Evolutionary conservation across 2,329 filamentous ascomycete genomes (phyloP).

Genomic region (Cladophialophora immunda): DNA sequence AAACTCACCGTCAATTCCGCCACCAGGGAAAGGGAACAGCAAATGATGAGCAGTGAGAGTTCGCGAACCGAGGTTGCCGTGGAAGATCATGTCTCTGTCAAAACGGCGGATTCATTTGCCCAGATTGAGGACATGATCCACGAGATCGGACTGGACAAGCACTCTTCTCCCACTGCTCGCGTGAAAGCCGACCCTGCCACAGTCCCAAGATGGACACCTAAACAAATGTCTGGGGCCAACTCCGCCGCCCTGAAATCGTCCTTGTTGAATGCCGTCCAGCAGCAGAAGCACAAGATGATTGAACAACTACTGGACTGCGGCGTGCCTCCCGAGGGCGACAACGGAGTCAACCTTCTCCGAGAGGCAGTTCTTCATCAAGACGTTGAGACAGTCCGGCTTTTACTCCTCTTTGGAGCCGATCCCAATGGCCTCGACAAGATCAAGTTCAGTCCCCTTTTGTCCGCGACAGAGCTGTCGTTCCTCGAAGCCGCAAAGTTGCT

Average conservation of each 20-base stretch:
- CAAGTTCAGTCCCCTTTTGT: slow-evolving; percentile 62
- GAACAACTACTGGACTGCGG: slow-evolving; percentile 68
- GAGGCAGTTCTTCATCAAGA: slow-evolving; percentile 64
- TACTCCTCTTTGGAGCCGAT: slow-evolving; percentile 66
- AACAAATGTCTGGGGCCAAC: slow-evolving; percentile 54
- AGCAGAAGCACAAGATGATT: slow-evolving; percentile 64
- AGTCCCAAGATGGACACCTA: slow-evolving; percentile 63
- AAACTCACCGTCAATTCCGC: slow-evolving; percentile 31
- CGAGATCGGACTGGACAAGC: slow-evolving; percentile 53
- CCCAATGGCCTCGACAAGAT: slow-evolving; percentile 62
- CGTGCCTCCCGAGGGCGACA: slow-evolving; percentile 60
- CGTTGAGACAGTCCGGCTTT: slow-evolving; percentile 62
- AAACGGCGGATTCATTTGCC: slow-evolving; percentile 40
- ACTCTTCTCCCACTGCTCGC: slow-evolving; percentile 56
- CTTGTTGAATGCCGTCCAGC: slow-evolving; percentile 64
- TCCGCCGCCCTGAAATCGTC: slow-evolving; percentile 57
- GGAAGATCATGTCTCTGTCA: slow-evolving; percentile 32
- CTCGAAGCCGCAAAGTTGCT: slow-evolving; percentile 66
- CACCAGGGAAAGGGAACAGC: slow-evolving; percentile 20
- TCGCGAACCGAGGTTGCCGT: slow-evolving; percentile 11
- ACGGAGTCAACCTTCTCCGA: slow-evolving; percentile 57
- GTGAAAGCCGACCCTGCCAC: slow-evolving; percentile 51
- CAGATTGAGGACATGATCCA: slow-evolving; percentile 49
- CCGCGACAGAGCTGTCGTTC: slow-evolving; percentile 62
- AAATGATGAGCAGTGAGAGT: slow-evolving; percentile 16